phyloP scores from a whole-genome alignment of 2,329 filamentous ascomycete genomes.

The Aureobasidium sp. region DNA sequence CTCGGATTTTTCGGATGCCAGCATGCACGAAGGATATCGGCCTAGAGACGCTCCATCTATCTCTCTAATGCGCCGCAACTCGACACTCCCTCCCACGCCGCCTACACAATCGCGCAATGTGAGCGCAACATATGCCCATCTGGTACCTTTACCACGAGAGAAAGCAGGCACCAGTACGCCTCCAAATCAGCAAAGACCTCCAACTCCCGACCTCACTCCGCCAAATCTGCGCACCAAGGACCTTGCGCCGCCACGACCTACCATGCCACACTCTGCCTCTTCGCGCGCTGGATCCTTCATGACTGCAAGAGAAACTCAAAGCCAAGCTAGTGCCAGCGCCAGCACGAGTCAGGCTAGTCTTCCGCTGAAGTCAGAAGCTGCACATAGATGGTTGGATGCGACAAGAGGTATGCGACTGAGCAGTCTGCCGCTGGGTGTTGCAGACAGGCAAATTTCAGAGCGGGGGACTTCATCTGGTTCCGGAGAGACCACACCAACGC shows the following conservation, averaged over 20 bases:
- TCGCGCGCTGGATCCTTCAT: conserved; percentile 40
- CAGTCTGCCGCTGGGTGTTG: background rate
- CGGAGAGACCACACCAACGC: conserved; percentile 5
- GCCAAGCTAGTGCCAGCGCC: conserved; percentile 25
- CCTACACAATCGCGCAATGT: conserved; percentile 29
- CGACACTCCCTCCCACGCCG: conserved; percentile 37
- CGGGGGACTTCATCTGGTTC: background rate
- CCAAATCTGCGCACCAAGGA: conserved; percentile 18
- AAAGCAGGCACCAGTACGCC: conserved; percentile 33
- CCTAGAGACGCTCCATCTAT: background rate
- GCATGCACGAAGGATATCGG: conserved; percentile 11
- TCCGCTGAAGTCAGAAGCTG: background rate
- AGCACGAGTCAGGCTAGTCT: conserved; percentile 17
- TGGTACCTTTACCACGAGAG: conserved; percentile 27
- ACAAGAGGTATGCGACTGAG: conserved; percentile 9
- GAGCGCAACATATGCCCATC: conserved; percentile 21
- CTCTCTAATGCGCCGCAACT: conserved; percentile 17
- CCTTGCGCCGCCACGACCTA: conserved; percentile 16
- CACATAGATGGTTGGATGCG: conserved; percentile 4
- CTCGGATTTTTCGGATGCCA: background rate
- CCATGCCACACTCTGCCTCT: conserved; percentile 20
- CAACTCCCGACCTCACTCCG: conserved; percentile 28
- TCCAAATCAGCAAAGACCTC: conserved; percentile 28
- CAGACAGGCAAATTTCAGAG: background rate
- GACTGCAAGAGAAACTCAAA: conserved; percentile 35